Evolutionary conservation across 2,329 filamentous ascomycete species (phyloP), one percentile per base, ranked within the genome.

Genomic region (Aspergillus clavatus): DNA sequence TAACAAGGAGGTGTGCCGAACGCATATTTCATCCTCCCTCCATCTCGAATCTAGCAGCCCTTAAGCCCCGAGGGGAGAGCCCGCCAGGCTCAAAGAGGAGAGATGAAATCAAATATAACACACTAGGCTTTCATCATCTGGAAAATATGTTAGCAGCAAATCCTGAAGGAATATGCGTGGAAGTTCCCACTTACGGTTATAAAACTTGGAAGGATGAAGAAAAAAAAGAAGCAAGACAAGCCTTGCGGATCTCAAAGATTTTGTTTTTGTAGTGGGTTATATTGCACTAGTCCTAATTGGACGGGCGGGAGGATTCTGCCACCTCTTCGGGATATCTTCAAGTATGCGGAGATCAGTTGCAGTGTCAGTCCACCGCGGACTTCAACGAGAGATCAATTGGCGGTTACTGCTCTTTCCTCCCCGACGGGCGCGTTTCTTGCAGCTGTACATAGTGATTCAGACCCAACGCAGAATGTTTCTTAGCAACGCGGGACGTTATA

Each of bases 71-170:
- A 81, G 81, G 59, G 59, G 82, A 96, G 90, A 91, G 88, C 87
- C 81, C 78, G 74, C 74, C 75, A 74, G 78, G 74, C 76, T 77
- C 74, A 77, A 74, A 72, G 69, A 74, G 78, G 72, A 75, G 78
- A 76, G 78, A 86, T 61, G 38, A 39, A 76, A 77, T 97, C 93
- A 95, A 88, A 83, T 83, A 76, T 72, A 83, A 84, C 93, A 97
- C 91, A 82, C 87, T 84, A 83, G 82, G 87, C 87, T 95, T 95
- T 98, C 93, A 97, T 98, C 91, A 97, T 94, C 89, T 96, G 63
- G 3, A 33, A 22, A 39, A 40, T 40, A 50, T 55, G 51, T 56
- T 48, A 51, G 50, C 5, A 18, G 8, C 21, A 2, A 26, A 24
- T 28, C 12, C 35, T 50, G 57, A 66, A 52, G 65, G 21, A 36